phyloP scores from a whole-genome alignment of 2,329 filamentous ascomycete genomes.

The Macroventuria anomochaeta region DNA sequence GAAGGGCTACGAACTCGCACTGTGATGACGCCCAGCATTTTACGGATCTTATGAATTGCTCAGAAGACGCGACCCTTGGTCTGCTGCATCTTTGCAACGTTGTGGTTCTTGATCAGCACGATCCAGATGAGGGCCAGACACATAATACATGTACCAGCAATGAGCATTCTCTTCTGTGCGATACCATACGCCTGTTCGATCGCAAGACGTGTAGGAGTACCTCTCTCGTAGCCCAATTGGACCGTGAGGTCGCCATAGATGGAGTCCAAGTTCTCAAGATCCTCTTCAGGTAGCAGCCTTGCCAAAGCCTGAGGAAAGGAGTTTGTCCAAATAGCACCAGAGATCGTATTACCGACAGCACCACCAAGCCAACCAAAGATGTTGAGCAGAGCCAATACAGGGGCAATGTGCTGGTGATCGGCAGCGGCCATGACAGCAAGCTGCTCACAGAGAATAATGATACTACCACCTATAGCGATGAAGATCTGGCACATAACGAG shows the following conservation, averaged over 20 bases:
- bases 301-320: slow-evolving; percentile 24
- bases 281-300: slow-evolving; percentile 47
- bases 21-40: no score
- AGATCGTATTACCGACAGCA: slow-evolving; percentile 57
- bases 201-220: slow-evolving; percentile 51
- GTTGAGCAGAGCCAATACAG: slow-evolving; percentile 53
- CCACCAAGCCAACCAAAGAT: slow-evolving; percentile 65
- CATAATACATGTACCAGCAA: slow-evolving; percentile 48
- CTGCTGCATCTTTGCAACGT: slow-evolving; percentile 26
- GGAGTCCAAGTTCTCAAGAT: slow-evolving; percentile 41
- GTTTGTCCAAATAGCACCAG: slow-evolving; percentile 67
- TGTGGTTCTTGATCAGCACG: slow-evolving; percentile 25
- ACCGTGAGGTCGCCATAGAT: slow-evolving; percentile 51
- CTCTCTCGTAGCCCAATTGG: slow-evolving; percentile 50
- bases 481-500: slow-evolving; percentile 32
- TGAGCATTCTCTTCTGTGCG: slow-evolving; percentile 55
- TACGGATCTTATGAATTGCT: no score
- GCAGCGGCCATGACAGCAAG: slow-evolving; percentile 41
- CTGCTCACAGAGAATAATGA: slow-evolving; percentile 32
- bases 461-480: slow-evolving; percentile 32
- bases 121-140: slow-evolving; percentile 24
- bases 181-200: slow-evolving; percentile 54
- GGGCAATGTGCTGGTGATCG: slow-evolving; percentile 55
- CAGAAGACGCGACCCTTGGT: slow-evolving; percentile 26
- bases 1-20: no score